These are phyloP conservation scores for Tuber magnatum DNA, from an alignment of 495 filamentous ascomycete genomes.

Conservation along the genomic window DNA sequence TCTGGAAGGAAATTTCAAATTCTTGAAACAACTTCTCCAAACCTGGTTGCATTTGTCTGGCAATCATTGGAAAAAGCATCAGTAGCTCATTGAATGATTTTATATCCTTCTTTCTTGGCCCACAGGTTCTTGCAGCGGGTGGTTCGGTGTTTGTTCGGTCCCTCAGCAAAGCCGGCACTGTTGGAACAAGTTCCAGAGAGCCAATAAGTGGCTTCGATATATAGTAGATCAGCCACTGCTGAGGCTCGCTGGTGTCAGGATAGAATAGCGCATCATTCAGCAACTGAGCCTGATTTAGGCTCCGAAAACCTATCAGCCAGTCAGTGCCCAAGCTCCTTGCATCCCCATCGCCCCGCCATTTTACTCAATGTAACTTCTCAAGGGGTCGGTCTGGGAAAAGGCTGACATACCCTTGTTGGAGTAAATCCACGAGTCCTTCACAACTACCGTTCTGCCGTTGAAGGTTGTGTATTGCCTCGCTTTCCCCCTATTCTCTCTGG, in stretches of 20 bases:
- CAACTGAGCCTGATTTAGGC: slow-evolving; percentile 80
- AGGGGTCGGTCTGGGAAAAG: slow-evolving; percentile 17
- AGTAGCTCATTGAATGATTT: slow-evolving; percentile 84
- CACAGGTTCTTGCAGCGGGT: slow-evolving; percentile 8
- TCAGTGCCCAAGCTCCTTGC: slow-evolving; percentile 22
- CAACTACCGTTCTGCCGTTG: slow-evolving; percentile 86
- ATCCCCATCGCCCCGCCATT: not conserved
- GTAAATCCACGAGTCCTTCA: slow-evolving; percentile 89
- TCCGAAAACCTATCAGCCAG: slow-evolving; percentile 69
- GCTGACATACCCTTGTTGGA: slow-evolving; percentile 79
- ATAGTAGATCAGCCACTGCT: slow-evolving; percentile 94
- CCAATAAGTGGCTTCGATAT: slow-evolving; percentile 90
- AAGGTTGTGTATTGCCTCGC: slow-evolving; percentile 85
- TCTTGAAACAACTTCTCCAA: slow-evolving; percentile 85
- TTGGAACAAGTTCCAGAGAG: slow-evolving; percentile 59
- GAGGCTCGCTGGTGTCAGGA: slow-evolving; percentile 65
- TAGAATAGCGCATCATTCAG: slow-evolving; percentile 83
- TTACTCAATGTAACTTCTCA: slow-evolving; percentile 1
- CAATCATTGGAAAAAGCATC: slow-evolving; percentile 91
- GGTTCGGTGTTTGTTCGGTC: slow-evolving; percentile 21
- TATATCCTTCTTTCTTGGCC: slow-evolving; percentile 67
- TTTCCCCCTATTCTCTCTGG: slow-evolving; percentile 73
- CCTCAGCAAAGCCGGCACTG: slow-evolving; percentile 32
- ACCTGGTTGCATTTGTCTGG: slow-evolving; percentile 89
- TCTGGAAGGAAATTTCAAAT: slow-evolving; percentile 77